Evolutionary conservation across 2,329 filamentous ascomycete genomes (phyloP), one percentile per base, ranked within the genome.

Genomic region (Venturia nashicola): DNA sequence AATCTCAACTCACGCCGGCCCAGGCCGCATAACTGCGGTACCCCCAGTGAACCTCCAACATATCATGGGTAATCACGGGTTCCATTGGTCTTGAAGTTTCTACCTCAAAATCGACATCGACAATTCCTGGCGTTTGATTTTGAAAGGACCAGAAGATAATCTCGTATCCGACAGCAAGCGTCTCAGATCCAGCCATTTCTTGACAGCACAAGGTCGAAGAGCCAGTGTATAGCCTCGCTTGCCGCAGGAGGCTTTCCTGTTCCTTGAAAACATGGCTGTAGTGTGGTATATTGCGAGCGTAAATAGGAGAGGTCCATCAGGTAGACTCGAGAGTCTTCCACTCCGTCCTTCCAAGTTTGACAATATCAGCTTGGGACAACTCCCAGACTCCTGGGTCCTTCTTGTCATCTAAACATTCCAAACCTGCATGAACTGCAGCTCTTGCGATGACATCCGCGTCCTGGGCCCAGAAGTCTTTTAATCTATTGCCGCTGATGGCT

Each of bases 361-460:
- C 73, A 69, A 91, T 87, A 65, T 91, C 88, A 23, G 70, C 71
- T 68, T 79, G 62, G 20, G 27, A 23, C 8, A 91, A 27, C 11
- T 84, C 69, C 86, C 86, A 89, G 66, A 83, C 76, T 73, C 83
- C 78, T 80, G 84, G 73, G 71, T 78, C 63, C 79, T 81, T 78
- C 66, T 78, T 78, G 0, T 83, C 85, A 61, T 87, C 72, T 67
- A 75, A 39, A 66, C 77, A 78, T 68, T 75, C 70, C 68, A 82
- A 70, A 9, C 79, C 82, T 1, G 86, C 88, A 61, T 76, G 77
- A 2, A 89, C 82, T 3, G 86, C 86, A 14, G 88, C 87, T 67
- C 80, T 80, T 2, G 79, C 88, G 75, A 96, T 90, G 42, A 88
- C 83, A 64, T 86, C 82, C 5, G 83, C 85, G 61, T 94, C 89